phyloP scores from a whole-genome alignment of 495 filamentous ascomycete species.

The Penicillium cosmopolitanum region DNA sequence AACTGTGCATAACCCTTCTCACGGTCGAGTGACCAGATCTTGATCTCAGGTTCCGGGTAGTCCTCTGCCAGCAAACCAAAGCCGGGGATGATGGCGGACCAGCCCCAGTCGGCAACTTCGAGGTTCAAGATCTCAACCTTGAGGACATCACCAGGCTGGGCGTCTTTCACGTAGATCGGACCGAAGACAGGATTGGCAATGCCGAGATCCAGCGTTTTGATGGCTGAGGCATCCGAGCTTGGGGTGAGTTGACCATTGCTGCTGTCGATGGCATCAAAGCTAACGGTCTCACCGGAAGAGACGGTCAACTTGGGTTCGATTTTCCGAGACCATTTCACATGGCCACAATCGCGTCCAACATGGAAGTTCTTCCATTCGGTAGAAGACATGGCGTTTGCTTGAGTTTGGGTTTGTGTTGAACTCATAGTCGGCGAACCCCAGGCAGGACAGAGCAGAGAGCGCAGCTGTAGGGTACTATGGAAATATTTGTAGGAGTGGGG shows the following conservation, averaged over 20 bases:
- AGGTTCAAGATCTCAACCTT: constrained; percentile 51
- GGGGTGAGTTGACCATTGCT: constrained; percentile 53
- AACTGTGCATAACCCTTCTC: constrained; percentile 43
- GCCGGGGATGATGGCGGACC: constrained; percentile 53
- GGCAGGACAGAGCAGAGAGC: too few relatives aligned
- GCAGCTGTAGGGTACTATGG: background rate
- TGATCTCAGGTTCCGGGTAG: constrained; percentile 44
- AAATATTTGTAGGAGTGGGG: background rate
- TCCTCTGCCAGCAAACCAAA: constrained; percentile 55
- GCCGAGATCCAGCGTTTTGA: constrained; percentile 45
- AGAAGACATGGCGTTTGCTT: constrained; percentile 32
- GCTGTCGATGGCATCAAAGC: constrained; percentile 54
- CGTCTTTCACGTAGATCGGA: constrained; percentile 48
- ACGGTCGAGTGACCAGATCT: constrained; percentile 52
- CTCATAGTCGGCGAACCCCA: constrained; percentile 12
- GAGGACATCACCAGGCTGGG: constrained; percentile 53
- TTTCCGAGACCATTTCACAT: constrained; percentile 54
- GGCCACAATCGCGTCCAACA: constrained; percentile 42
- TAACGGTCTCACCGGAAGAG: constrained; percentile 45
- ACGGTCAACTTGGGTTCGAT: constrained; percentile 49
- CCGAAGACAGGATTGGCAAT: constrained; percentile 53
- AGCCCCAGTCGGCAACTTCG: constrained; percentile 50
- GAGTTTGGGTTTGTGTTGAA: constrained; percentile 19
- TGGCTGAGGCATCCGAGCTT: constrained; percentile 40
- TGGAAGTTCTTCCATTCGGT: constrained; percentile 39